A percentile compares a stretch with the other conserved stretches of the same genome.
Evolutionary conservation across 306 rosid species (phyloP).

Genomic region (Lotus japonicus): DNA sequence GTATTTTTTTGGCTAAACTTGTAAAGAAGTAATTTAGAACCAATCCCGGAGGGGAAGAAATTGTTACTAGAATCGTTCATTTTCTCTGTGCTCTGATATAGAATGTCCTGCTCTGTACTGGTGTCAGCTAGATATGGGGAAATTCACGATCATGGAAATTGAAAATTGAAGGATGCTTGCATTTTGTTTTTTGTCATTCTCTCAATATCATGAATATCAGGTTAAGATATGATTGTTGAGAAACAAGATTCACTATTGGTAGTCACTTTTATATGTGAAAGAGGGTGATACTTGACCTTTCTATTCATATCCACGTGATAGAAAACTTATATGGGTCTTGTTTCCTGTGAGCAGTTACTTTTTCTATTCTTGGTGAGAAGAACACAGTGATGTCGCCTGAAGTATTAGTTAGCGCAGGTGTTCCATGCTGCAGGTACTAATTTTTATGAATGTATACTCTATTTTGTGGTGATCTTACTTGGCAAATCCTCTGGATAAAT

Average conservation of each 20-base stretch:
- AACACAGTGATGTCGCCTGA: conserved; percentile 98
- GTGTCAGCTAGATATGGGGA: neutral
- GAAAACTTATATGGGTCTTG: conserved; percentile 18
- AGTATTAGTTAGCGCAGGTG: conserved; percentile 71
- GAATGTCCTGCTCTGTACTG: neutral
- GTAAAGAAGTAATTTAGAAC: neutral
- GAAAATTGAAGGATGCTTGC: neutral
- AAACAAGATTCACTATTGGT: neutral
- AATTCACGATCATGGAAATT: neutral
- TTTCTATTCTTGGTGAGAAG: conserved; percentile 92
- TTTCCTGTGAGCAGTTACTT: conserved; percentile 62
- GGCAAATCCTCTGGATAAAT: conserved; percentile 1
- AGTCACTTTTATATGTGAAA: conserved; percentile 6
- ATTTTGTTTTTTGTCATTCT: neutral
- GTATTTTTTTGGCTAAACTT: neutral
- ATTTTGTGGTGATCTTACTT: conserved; percentile 13
- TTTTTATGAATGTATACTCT: neutral
- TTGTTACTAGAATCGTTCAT: neutral
- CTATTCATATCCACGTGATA: conserved; percentile 9
- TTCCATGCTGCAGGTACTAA: conserved; percentile 98
- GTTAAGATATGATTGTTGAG: neutral
- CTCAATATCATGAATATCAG: neutral
- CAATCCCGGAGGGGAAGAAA: neutral
- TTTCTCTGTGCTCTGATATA: neutral
- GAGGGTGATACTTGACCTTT: conserved; percentile 6